These are phyloP conservation scores for Pezicula rhizophila DNA, from an alignment of 2,329 filamentous ascomycete species.

Conservation along the genomic window DNA sequence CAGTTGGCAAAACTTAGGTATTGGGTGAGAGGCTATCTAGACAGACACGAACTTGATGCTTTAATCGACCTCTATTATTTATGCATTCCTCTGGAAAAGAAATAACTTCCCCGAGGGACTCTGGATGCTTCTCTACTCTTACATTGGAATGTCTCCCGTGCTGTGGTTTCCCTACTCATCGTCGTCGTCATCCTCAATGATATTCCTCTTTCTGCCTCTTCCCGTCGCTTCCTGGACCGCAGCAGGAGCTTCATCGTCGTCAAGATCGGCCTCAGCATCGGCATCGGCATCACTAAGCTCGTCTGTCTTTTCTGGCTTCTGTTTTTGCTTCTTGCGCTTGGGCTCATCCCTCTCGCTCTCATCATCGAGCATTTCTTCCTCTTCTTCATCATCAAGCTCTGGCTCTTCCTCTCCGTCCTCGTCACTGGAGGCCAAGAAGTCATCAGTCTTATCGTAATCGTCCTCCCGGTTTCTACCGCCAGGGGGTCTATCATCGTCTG, in stretches of 20 bases:
- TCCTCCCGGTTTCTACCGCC: slow-evolving; percentile 54
- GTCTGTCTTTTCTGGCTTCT: slow-evolving; percentile 18
- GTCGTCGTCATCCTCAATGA: slow-evolving; percentile 57
- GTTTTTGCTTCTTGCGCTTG: slow-evolving; percentile 26
- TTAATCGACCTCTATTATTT: no score
- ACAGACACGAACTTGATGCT: no score
- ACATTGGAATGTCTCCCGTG: not conserved
- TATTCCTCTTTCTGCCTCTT: slow-evolving; percentile 45
- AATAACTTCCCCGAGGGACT: not conserved
- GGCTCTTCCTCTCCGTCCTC: slow-evolving; percentile 58
- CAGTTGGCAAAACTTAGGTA: no score
- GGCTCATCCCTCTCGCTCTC: slow-evolving; percentile 30
- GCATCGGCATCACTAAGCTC: slow-evolving; percentile 41
- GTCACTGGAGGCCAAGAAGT: slow-evolving; percentile 70
- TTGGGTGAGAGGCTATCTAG: no score
- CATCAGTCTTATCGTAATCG: slow-evolving; percentile 75
- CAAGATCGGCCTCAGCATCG: slow-evolving; percentile 47
- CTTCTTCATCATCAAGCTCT: slow-evolving; percentile 46
- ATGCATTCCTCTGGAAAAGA: no score
- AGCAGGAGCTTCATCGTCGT: slow-evolving; percentile 39
- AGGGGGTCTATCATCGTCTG: slow-evolving; percentile 65
- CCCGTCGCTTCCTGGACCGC: slow-evolving; percentile 27
- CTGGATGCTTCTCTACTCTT: no score
- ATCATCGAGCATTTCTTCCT: slow-evolving; percentile 39
- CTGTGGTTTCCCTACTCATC: slow-evolving; percentile 24